A percentile compares a stretch with the other conserved stretches of the same genome.
phyloP scores from a whole-genome alignment of 1,284 basidiomycete genomes.

The Spongiforma sp. region DNA sequence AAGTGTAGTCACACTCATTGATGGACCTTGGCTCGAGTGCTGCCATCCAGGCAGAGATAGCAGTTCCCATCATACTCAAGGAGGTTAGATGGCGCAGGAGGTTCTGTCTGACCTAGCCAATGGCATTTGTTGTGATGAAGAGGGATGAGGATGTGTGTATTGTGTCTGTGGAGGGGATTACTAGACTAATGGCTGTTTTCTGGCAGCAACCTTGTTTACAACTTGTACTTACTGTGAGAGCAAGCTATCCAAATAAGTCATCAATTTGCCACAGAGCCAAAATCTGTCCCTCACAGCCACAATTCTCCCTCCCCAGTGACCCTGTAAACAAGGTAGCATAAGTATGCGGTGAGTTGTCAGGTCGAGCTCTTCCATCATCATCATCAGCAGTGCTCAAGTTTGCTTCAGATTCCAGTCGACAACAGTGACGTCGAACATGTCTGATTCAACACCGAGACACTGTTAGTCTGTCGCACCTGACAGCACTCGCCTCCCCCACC shows the following conservation, averaged over 20 bases:
- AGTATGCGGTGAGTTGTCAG: conserved; percentile 63
- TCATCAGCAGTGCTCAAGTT: not conserved
- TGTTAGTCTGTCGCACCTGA: conserved; percentile 45
- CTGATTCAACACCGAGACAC: conserved; percentile 43
- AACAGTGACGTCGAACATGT: conserved; percentile 27
- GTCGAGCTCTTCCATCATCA: conserved; percentile 66
- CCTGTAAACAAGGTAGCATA: no score
- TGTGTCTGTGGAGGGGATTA: conserved; percentile 61
- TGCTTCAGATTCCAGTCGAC: not conserved
- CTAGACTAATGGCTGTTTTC: no score
- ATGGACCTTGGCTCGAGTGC: conserved; percentile 74
- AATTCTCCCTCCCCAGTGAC: no score
- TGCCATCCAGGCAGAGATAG: conserved; percentile 93
- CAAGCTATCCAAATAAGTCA: no score
- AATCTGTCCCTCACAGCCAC: no score
- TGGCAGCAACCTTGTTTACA: no score
- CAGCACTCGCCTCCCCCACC: conserved; percentile 65
- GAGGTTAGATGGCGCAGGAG: conserved; percentile 56
- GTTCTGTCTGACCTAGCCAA: conserved; percentile 86
- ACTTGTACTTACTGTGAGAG: no score
- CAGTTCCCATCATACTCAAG: conserved; percentile 82
- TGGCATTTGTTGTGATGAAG: conserved; percentile 85
- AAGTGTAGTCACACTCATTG: conserved; percentile 75
- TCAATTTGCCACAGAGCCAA: no score
- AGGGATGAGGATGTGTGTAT: conserved; percentile 83